Base-by-base conservation (phyloP, 768 basidiomycete genomes). In the Xerocomellus intermedius region DNA sequence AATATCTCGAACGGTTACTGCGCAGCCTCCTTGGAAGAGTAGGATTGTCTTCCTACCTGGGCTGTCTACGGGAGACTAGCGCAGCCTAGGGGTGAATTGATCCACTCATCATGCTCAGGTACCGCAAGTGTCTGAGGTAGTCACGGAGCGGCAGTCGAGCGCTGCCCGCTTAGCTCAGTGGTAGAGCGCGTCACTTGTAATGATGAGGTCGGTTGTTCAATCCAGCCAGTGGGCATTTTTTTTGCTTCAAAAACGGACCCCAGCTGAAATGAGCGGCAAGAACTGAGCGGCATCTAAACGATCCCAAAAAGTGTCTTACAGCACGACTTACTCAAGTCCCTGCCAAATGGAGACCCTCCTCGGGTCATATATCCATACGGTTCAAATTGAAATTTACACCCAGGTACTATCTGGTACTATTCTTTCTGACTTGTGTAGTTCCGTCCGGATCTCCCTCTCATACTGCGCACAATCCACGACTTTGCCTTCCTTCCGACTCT, bases 401-500 rank as follows among this genome's bases (percentile, higher is more conserved):
- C 17, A 12, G 22, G 7, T n/a, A n/a, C n/a, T n/a, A n/a, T n/a
- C n/a, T n/a, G n/a, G n/a, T n/a, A n/a, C n/a, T n/a, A n/a, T n/a
- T n/a, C n/a, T n/a, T n/a, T n/a, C 49, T 30, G 56, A 42, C 37
- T 32, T 16, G n/a, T n/a, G n/a, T n/a, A 63, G 63, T 55, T 70
- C 71, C 58, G 69, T 64, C 64, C 80, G 75, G n/a, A 75, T 75
- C 36, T 69, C 65, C 56, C 69, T 73, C 72, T 87, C 89, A 64
- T 88, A 92, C 63, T 82, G 78, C 17, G 64, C 75, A 63, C 83
- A 89, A 66, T 91, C 81, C 1, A 94, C 80, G 12, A 93, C 83
- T 10, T 64, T 76, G 14, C 86, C 89, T 58, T 89, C 81, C 53
- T 69, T 78, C 58, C 91, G 76, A 60, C 89, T 89, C 56, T 81